A percentile compares a stretch with the other conserved stretches of the same genome.
These are phyloP conservation scores for Tetracladium marchalianum DNA, from an alignment of 495 filamentous ascomycete genomes.

Conservation along the genomic window DNA sequence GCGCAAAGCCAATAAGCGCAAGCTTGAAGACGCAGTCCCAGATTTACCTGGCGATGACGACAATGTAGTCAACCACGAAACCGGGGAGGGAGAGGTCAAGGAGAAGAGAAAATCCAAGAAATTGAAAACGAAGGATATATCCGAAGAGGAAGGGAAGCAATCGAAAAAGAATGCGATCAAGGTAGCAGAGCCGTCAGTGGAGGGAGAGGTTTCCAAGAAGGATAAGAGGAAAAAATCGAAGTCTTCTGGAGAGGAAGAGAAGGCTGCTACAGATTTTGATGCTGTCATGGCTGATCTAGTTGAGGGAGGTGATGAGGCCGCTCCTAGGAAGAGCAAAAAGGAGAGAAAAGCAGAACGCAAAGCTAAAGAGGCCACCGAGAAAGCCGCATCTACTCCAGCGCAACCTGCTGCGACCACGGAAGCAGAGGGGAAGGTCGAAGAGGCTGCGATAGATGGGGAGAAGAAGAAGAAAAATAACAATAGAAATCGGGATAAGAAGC, in stretches of 20 bases:
- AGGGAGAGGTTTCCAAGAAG: slow-evolving; percentile 33
- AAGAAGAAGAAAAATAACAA: slow-evolving; percentile 19
- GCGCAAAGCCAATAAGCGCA: slow-evolving; percentile 22
- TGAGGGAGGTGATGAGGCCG: slow-evolving; percentile 17
- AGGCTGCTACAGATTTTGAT: slow-evolving; percentile 21
- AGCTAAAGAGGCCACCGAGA: slow-evolving; percentile 19
- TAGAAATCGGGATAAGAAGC: slow-evolving; percentile 18
- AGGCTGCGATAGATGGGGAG: slow-evolving; percentile 1
- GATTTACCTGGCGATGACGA: slow-evolving; percentile 18
- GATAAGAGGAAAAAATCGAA: slow-evolving; percentile 28
- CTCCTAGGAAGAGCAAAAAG: slow-evolving; percentile 21
- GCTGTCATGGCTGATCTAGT: slow-evolving; percentile 36
- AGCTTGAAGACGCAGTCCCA: slow-evolving; percentile 19
- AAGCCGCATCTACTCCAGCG: not conserved
- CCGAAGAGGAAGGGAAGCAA: slow-evolving; percentile 19
- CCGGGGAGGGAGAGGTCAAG: slow-evolving; percentile 11
- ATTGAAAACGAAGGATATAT: slow-evolving; percentile 29
- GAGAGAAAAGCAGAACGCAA: slow-evolving; percentile 27
- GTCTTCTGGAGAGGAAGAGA: slow-evolving; percentile 15
- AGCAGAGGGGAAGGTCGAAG: slow-evolving; percentile 8
- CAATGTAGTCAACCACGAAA: not conserved
- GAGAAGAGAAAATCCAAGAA: slow-evolving; percentile 31
- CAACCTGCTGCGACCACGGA: slow-evolving; percentile 2
- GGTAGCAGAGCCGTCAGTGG: slow-evolving; percentile 13
- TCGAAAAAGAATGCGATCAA: slow-evolving; percentile 20